Evolutionary conservation across 352 stramenopile genomes (phyloP), one percentile per base, ranked within the genome.

Genomic region (Phytophthora aleatoria): DNA sequence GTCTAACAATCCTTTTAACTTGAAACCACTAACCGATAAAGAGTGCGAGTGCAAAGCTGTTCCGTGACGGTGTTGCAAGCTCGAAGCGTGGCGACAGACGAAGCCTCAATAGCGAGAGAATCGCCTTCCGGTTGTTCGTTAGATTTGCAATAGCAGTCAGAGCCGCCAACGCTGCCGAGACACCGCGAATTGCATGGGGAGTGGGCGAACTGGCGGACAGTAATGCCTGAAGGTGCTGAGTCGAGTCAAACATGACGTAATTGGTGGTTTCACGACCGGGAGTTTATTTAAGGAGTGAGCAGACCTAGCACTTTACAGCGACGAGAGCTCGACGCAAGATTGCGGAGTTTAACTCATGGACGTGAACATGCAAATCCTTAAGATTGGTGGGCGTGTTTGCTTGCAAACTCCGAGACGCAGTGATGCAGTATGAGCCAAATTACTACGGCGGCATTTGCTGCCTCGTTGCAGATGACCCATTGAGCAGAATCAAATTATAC

Each of bases 21-120:
- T 26, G 16, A 30, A 48, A 15, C 3, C 20, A 31, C 74, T 41
- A 35, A 87, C 80, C 77, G 28, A 89, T 72, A 62, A 86, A 89
- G 16, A 89, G 50, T 7, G 69, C 73, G 16, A 89, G 58, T 1
- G 77, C 72, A 20, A 72, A 20, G n/a, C 73, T 41, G 41, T 70
- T 84, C 24, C 73, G 73, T 28, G 77, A 79, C 10, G 75, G 75
- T 6, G 41, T 43, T 15, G 20, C 45, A 33, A 79, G 27, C 20
- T 57, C 62, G 9, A 81, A 43, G 5, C 38, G 33, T 48, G 58
- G 56, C 12, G 64, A 49, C 30, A 69, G 57, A 5, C 44, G 28
- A 12, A 38, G n/a, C 20, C 30, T 35, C 44, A 74, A 28, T 5
- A 71, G 15, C 26, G 60, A 56, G 9, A 78, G 35, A 57, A 79